A percentile compares a stretch with the other conserved stretches of the same genome.
Evolutionary conservation across 768 basidiomycete genomes (phyloP).

Genomic region (Rhizopogon vinicolor): DNA sequence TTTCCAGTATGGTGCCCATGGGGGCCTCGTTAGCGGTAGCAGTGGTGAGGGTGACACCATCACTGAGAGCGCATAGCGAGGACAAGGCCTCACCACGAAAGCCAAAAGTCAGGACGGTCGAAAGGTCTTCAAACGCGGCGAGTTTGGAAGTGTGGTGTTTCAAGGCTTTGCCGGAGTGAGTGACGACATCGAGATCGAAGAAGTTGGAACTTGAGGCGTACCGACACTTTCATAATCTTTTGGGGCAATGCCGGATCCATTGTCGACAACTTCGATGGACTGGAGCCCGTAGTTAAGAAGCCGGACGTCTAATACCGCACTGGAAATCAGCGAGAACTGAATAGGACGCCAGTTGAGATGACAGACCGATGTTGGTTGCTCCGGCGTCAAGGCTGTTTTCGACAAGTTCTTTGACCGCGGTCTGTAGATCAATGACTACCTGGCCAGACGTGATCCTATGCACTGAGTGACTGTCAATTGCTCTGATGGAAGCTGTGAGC

Average conservation of each 20-base stretch:
- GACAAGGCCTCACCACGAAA: slow-evolving; percentile 96
- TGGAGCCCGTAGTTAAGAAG: slow-evolving; percentile 86
- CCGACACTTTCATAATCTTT: slow-evolving; percentile 78
- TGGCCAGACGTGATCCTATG: slow-evolving; percentile 94
- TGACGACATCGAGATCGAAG: background rate
- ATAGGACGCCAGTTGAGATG: background rate
- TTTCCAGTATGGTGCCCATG: slow-evolving; percentile 73
- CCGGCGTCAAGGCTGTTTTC: slow-evolving; percentile 96
- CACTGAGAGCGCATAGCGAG: slow-evolving; percentile 83
- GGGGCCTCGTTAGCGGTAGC: slow-evolving; percentile 68
- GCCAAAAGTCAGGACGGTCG: slow-evolving; percentile 76
- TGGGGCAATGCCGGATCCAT: slow-evolving; percentile 81
- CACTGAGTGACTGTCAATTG: slow-evolving; percentile 74
- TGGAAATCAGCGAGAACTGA: background rate
- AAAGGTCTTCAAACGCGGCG: slow-evolving; percentile 66
- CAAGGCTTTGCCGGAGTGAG: slow-evolving; percentile 44
- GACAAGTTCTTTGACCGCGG: slow-evolving; percentile 92
- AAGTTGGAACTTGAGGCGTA: slow-evolving; percentile 27
- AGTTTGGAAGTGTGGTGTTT: slow-evolving; percentile 97
- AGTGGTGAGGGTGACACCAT: slow-evolving; percentile 66
- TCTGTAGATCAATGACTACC: slow-evolving; percentile 90
- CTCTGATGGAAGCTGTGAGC: slow-evolving; percentile 28
- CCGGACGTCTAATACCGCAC: slow-evolving; percentile 60
- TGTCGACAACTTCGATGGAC: slow-evolving; percentile 85
- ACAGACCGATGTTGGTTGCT: slow-evolving; percentile 78